phyloP scores from a whole-genome alignment of 257 asterid species.

The Mitragyna speciosa region DNA sequence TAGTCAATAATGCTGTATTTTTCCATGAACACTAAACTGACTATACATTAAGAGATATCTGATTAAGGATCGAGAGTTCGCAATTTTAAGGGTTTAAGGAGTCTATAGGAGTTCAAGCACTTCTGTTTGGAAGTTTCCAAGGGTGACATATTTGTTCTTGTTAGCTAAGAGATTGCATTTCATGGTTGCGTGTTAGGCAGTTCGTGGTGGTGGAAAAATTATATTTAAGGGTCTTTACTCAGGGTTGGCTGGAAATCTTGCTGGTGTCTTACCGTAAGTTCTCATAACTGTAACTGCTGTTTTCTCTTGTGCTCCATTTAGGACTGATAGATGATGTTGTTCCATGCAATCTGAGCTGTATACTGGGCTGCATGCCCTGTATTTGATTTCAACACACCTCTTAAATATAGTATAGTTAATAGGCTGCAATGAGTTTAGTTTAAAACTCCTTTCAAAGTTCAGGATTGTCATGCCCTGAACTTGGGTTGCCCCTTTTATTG shows the following conservation, averaged over 20 bases:
- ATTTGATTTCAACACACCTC: conserved; percentile 3
- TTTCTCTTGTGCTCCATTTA: not conserved
- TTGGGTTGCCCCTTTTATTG: not conserved
- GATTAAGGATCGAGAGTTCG: not conserved
- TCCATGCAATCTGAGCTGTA: not conserved
- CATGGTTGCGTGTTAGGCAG: conserved; percentile 45
- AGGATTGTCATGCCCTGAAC: not conserved
- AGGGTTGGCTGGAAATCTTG: conserved; percentile 70
- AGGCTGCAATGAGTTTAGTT: not conserved
- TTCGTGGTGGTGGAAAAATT: conserved; percentile 61
- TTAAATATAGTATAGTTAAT: not conserved
- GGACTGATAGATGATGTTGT: conserved; percentile 4
- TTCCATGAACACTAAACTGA: not conserved
- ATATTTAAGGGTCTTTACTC: conserved; percentile 65
- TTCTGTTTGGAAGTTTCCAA: too few species aligned
- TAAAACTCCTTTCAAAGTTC: not conserved
- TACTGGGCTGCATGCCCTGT: not conserved
- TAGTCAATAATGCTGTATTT: not conserved
- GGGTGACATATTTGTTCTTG: not conserved
- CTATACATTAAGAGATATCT: not conserved
- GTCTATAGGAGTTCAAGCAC: conserved; percentile 1
- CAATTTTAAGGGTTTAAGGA: not conserved
- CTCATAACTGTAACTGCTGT: conserved; percentile 7
- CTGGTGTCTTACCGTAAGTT: conserved; percentile 73
- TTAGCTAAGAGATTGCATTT: not conserved